Evolutionary conservation across 768 basidiomycete species (phyloP).

Genomic region (Suillus plorans): DNA sequence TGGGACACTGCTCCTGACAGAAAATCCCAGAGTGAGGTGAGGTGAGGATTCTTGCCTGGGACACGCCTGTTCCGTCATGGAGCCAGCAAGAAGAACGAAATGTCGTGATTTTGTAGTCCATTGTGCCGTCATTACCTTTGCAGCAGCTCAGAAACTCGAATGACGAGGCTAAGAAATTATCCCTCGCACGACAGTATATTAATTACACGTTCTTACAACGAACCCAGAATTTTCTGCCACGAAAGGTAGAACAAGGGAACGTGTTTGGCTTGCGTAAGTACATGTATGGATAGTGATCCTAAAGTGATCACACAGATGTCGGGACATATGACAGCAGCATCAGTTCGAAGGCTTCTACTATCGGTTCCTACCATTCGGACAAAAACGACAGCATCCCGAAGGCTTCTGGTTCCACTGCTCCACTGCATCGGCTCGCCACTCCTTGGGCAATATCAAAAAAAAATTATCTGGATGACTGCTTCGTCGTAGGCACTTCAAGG

Average conservation of each 20-base stretch:
- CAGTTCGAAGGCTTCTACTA: not conserved
- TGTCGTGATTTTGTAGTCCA: too few species aligned
- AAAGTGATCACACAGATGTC: not conserved
- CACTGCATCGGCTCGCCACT: not conserved
- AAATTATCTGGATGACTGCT: not conserved
- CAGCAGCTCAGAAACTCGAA: too few species aligned
- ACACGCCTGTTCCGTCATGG: too few species aligned
- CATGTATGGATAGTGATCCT: not conserved
- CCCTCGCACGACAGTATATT: too few species aligned
- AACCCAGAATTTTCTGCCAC: too few species aligned
- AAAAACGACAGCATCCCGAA: not conserved
- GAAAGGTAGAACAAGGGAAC: not conserved
- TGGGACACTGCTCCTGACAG: too few species aligned
- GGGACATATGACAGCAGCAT: not conserved
- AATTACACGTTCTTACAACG: too few species aligned
- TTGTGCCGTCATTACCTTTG: too few species aligned
- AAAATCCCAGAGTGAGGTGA: too few species aligned
- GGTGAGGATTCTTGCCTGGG: too few species aligned
- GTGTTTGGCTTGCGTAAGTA: not conserved
- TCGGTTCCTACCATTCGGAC: not conserved
- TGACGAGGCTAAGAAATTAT: too few species aligned
- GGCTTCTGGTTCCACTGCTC: not conserved
- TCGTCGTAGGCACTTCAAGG: not conserved
- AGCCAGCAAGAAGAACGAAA: too few species aligned
- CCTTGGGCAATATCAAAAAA: not conserved